Evolutionary conservation across 495 filamentous ascomycete species (phyloP), one percentile per base, ranked within the genome.

Genomic region (Aspergillus wentii): DNA sequence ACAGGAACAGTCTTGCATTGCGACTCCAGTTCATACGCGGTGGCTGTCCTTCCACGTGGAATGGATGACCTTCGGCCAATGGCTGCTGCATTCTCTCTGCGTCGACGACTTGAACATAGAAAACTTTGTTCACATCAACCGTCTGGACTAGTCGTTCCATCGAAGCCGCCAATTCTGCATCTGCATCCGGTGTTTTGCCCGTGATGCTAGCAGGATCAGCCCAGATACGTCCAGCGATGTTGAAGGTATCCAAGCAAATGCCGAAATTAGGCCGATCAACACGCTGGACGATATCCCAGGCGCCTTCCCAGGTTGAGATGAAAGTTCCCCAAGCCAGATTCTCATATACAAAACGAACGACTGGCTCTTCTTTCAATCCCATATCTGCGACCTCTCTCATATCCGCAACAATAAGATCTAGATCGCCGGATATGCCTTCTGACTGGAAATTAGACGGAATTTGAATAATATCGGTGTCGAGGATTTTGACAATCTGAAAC

Each of bases 11-110:
- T 17, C 84, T 59, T 44, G 77, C 82, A 50, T 86, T 87, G n/a
- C 83, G 66, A 19, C 75, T 79, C 85, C 85, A 88, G 51, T 71
- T 82, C 85, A 88, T 87, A 11, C 80, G 60, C 3, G 76, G 58
- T 22, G 76, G 75, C 58, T 86, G 81, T 8, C 64, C 73, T 0
- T 71, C 56, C n/a, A 74, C 58, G 54, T 83, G 75, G 51, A 77
- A 85, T 7, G 70, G 59, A 53, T 87, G 83, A 11, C 69, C 74
- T 4, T 62, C 43, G 0, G 74, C 51, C 4, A 87, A 56, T 4
- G 82, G 82, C 17, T 62, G 41, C 2, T 47, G 36, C 17, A 86
- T 63, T 16, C 69, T 62, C 50, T 83, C 80, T 5, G 78, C 85
- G 48, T 89, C 82, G 4, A 80, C 81, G 20, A 88, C 68, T 54